phyloP scores from a whole-genome alignment of 495 filamentous ascomycete genomes.

The Penicillium paradoxum region DNA sequence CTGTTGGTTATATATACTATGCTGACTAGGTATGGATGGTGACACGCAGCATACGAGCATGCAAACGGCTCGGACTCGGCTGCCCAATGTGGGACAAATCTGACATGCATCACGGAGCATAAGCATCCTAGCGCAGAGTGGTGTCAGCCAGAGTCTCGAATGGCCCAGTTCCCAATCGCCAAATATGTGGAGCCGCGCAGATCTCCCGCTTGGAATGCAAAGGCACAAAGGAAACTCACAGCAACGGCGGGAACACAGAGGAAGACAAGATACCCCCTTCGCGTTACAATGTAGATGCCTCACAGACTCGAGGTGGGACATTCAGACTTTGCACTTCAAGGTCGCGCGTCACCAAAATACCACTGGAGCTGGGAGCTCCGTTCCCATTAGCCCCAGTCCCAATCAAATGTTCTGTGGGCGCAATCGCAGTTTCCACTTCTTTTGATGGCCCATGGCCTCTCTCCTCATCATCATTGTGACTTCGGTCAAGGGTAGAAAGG shows the following conservation, averaged over 20 bases:
- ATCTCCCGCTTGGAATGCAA: too few species aligned
- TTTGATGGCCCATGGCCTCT: background rate
- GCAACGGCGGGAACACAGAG: background rate
- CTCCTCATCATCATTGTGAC: background rate
- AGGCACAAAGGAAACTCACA: background rate
- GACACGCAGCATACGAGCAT: background rate
- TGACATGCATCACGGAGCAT: slow-evolving; percentile 1
- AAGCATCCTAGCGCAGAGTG: background rate
- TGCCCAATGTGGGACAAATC: background rate
- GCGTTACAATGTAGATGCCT: background rate
- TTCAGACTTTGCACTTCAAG: slow-evolving; percentile 1
- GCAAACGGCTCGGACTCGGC: background rate
- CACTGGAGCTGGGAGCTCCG: background rate
- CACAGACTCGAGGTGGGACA: background rate
- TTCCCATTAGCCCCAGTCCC: background rate
- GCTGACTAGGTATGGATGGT: background rate
- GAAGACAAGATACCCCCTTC: background rate
- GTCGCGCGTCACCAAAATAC: slow-evolving; percentile 4
- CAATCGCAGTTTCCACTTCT: background rate
- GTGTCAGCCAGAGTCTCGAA: background rate
- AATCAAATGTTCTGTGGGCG: background rate
- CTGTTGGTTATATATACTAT: too few species aligned
- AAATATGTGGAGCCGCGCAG: background rate
- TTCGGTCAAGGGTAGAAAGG: background rate
- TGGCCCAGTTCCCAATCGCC: background rate